Evolutionary conservation across 2,329 filamentous ascomycete species (phyloP).

Genomic region (Proliferodiscus dingleyae): DNA sequence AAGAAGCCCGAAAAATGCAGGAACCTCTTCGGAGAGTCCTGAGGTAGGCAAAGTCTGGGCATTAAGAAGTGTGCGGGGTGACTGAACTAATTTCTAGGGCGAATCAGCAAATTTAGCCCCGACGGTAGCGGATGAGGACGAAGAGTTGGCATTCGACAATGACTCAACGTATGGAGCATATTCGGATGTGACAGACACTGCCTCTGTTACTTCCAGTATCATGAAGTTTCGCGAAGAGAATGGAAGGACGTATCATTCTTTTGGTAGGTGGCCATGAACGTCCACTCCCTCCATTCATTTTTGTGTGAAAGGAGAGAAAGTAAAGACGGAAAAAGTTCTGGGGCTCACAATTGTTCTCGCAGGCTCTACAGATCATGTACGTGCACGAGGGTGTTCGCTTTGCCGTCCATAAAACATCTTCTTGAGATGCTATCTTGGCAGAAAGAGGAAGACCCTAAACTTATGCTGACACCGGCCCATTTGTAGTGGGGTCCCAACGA

Average conservation of each 20-base stretch:
- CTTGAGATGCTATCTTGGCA: not conserved
- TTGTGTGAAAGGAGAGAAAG: too few relatives aligned
- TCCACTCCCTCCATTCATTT: too few relatives aligned
- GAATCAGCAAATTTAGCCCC: not conserved
- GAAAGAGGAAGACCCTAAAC: too few relatives aligned
- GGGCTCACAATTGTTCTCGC: too few relatives aligned
- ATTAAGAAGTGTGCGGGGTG: not conserved
- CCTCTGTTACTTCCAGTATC: slow-evolving; percentile 22
- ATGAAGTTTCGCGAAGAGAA: slow-evolving; percentile 22
- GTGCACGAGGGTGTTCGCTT: not conserved
- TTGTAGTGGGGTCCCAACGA: slow-evolving; percentile 18
- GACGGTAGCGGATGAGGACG: not conserved
- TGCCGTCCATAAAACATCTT: not conserved
- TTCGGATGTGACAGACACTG: slow-evolving; percentile 16
- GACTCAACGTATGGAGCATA: slow-evolving; percentile 14
- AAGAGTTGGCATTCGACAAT: slow-evolving; percentile 7
- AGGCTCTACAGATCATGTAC: slow-evolving; percentile 15
- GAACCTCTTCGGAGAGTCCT: not conserved
- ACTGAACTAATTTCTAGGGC: not conserved
- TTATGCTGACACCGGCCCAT: not conserved
- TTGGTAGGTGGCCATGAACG: not conserved
- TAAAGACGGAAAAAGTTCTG: too few relatives aligned
- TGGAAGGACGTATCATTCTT: slow-evolving; percentile 25
- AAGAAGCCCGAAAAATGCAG: not conserved
- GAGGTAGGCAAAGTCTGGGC: not conserved